These are phyloP conservation scores for Populus nigra DNA, from an alignment of 345 rosid genomes.

Conservation along the genomic window DNA sequence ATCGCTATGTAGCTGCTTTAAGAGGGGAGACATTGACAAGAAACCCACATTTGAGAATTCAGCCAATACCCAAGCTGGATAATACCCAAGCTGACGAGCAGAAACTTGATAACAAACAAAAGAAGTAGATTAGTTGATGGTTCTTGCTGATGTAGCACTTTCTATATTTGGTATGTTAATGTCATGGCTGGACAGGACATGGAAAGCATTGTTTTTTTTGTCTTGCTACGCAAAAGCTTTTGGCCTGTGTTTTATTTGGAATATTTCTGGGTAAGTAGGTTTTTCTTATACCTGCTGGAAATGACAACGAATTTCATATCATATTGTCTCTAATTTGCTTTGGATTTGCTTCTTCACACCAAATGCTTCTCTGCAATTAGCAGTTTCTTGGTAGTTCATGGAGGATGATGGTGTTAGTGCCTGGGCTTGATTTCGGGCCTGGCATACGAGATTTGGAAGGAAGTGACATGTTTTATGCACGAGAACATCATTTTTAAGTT, in stretches of 20 bases:
- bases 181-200: not conserved
- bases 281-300: not conserved
- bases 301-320: not conserved
- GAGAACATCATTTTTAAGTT: too few species aligned
- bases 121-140: constrained; percentile 10
- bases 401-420: not conserved
- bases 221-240: not conserved
- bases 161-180: not conserved
- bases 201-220: not conserved
- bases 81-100: constrained; percentile 24
- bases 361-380: not conserved
- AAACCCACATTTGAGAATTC: constrained; percentile 71
- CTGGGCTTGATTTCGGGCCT: not conserved
- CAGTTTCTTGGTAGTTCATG: not conserved
- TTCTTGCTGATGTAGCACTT: not conserved
- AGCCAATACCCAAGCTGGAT: constrained; percentile 48
- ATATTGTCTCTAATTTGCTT: not conserved
- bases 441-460: not conserved
- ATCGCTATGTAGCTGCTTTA: constrained; percentile 85
- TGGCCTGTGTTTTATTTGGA: not conserved
- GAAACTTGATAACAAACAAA: constrained; percentile 17
- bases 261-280: not conserved
- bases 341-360: not conserved
- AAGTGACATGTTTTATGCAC: not conserved
- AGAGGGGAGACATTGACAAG: constrained; percentile 86